Percentiles rank a stretch among this genome's conserved stretches.
phyloP scores from a whole-genome alignment of 305 asterid species.

The Plantago lanceolata region DNA sequence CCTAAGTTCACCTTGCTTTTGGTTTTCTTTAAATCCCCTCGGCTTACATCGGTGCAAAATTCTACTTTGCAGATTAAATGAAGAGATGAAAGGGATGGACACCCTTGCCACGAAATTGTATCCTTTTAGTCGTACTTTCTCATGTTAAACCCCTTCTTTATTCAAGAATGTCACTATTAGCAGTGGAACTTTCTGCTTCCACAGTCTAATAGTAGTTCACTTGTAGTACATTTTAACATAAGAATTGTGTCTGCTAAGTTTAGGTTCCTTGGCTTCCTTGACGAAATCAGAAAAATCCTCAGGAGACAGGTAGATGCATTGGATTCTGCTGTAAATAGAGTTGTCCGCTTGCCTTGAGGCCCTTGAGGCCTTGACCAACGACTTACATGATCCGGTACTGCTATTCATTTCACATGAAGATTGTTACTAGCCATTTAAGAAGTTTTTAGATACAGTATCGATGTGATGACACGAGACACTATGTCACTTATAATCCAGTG shows the following conservation, averaged over 20 bases:
- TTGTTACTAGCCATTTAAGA: background rate
- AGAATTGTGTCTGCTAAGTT: background rate
- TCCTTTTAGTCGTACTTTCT: slow-evolving; percentile 44
- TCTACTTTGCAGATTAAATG: slow-evolving; percentile 66
- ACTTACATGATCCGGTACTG: background rate
- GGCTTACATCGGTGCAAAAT: slow-evolving; percentile 15
- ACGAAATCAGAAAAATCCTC: slow-evolving; percentile 56
- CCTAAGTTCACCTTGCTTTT: background rate
- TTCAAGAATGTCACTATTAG: slow-evolving; percentile 1
- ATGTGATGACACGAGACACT: background rate
- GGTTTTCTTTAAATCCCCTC: background rate
- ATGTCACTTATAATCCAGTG: background rate
- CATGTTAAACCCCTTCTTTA: slow-evolving; percentile 1
- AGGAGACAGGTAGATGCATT: slow-evolving; percentile 79
- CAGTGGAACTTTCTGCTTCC: background rate
- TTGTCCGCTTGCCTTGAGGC: slow-evolving; percentile 57
- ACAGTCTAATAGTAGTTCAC: background rate
- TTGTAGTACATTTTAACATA: background rate
- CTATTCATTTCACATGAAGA: slow-evolving; percentile 6
- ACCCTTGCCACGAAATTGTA: slow-evolving; percentile 73
- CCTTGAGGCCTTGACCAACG: slow-evolving; percentile 35
- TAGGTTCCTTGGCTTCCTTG: slow-evolving; percentile 36
- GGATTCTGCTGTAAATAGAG: slow-evolving; percentile 70
- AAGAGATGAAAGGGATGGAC: slow-evolving; percentile 86
- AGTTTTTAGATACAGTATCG: background rate